Base-by-base conservation (phyloP, 2,329 filamentous ascomycete genomes). In the Ophiostoma ulmi region DNA sequence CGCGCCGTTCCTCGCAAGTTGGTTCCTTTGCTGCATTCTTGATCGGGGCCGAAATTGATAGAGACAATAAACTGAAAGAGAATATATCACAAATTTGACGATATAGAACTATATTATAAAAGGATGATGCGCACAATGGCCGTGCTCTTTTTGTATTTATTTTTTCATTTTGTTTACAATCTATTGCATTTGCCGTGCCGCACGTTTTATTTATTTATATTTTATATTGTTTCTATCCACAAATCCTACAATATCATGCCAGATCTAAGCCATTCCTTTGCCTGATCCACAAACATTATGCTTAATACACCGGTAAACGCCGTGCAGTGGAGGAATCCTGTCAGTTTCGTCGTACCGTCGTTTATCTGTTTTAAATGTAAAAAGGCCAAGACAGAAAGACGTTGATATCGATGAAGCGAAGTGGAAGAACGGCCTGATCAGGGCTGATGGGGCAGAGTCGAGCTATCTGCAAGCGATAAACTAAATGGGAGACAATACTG, bases 1-100 rank as follows among this genome's bases (percentile, higher is more conserved):
- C 58, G 58, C 58, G 58, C 58, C 58, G 58, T 31, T 63, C 58
- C 58, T 63, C 26, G 52, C n/a, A 22, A 26, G 58, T 63, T 63
- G 58, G 58, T 63, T 63, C 26, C 6, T 14, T 35, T 63, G 58
- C 35, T 63, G 26, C 26, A 36, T 63, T 58, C 5, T 55, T 20
- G 39, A 48, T 48, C 14, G 20, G 14, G 1, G 44, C 26, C 44
- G 44, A 48, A 14, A 48, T 6, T 48, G 44, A 39, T 39, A 13
- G 38, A 39, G 38, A 10, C 13, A 10, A 13, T 11, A 10, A 39
- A 13, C 8, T 39, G 8, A 31, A 31, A 31, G 38, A 39, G 38
- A 39, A 39, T 13, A 39, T 39, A 13, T 13, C 13, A 10, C 13
- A 10, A 13, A 10, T 1, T 6, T 13, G 38, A 39, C 5, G 38